phyloP scores from a whole-genome alignment of 1,284 basidiomycete species.

The Melanopsichium pennsylvanicum region DNA sequence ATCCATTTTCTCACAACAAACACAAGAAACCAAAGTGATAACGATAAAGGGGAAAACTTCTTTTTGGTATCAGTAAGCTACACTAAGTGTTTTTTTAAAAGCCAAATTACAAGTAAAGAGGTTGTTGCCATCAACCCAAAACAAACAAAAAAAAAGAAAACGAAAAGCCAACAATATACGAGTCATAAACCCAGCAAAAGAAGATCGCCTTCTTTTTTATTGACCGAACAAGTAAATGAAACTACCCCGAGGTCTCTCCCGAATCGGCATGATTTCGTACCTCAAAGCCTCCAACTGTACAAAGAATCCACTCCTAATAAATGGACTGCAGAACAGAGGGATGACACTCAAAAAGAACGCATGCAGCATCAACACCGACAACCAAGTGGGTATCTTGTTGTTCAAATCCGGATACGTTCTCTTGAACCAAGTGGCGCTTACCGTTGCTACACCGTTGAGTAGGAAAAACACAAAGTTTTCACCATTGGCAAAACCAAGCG shows the following conservation, averaged over 20 bases:
- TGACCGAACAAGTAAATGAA: slow-evolving; percentile 60
- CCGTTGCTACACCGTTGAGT: slow-evolving; percentile 59
- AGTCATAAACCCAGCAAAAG: not conserved
- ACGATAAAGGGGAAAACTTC: too few species aligned
- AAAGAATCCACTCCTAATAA: slow-evolving; percentile 59
- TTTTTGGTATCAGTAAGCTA: too few species aligned
- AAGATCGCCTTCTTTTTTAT: slow-evolving; percentile 4
- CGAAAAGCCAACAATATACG: not conserved
- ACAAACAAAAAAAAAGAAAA: not conserved
- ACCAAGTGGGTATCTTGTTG: slow-evolving; percentile 50
- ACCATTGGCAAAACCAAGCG: slow-evolving; percentile 57
- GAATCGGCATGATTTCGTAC: slow-evolving; percentile 54
- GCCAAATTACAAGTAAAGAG: too few species aligned
- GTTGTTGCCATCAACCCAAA: not conserved
- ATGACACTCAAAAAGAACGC: slow-evolving; percentile 52
- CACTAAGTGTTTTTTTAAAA: too few species aligned
- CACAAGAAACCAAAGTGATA: too few species aligned
- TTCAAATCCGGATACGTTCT: slow-evolving; percentile 52
- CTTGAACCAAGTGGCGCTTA: slow-evolving; percentile 56
- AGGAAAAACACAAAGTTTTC: slow-evolving; percentile 64
- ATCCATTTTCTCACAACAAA: too few species aligned
- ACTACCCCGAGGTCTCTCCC: slow-evolving; percentile 41
- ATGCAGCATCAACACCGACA: slow-evolving; percentile 54
- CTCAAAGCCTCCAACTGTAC: slow-evolving; percentile 56
- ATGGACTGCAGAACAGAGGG: slow-evolving; percentile 62